Base-by-base conservation (phyloP, 345 rosid species). In the Populus tremula region DNA sequence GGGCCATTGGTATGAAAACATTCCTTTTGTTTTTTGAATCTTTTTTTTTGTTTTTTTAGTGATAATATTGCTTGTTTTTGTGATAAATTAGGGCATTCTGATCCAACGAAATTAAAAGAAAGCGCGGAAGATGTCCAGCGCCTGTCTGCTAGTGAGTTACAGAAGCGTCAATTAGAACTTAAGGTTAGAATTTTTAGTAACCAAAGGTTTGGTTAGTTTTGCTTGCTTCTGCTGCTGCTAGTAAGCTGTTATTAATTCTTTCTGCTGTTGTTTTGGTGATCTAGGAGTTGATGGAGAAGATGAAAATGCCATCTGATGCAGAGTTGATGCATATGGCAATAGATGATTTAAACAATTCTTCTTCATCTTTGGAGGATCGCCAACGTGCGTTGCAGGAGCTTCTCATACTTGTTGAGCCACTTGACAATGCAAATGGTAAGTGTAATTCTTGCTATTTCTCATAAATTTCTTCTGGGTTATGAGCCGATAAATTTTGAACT, bases 371-470 rank as follows among this genome's bases (percentile, higher is more conserved):
- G 78, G 93, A 90, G 74, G 94, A 91, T 84, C 93, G 80, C 72
- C 86, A 86, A 72, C 93, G 97, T 76, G 98, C 98, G 23, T 80
- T 96, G 76, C 86, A 90, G 56, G 99, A 96, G 78, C 93, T 96
- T 79, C 81, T 92, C 78, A 59, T 89, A 69, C 98, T 96, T 50
- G 99, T 93, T 66, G 98, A 93, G 82, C 94, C 99, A 43, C 87
- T 92, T 5, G 98, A 96, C 87, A 96, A 96, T 84, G 97, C 98
- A 17, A 92, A 95, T 85, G 97, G 98, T 93, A 87, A 17, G 80
- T 71, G 2, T 8, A 49, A 25, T 11, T 69, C 65, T 70, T 35
- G 29, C 64, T 59, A 59, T 59, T 59, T 23, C 2, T 56, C 29
- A 59, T 59, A 59, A 59, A 59, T 59, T 59, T 25, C 64, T 59